Conservation (phyloP, 176 grass and related monocot species). For the Typha latifolia region DNA sequence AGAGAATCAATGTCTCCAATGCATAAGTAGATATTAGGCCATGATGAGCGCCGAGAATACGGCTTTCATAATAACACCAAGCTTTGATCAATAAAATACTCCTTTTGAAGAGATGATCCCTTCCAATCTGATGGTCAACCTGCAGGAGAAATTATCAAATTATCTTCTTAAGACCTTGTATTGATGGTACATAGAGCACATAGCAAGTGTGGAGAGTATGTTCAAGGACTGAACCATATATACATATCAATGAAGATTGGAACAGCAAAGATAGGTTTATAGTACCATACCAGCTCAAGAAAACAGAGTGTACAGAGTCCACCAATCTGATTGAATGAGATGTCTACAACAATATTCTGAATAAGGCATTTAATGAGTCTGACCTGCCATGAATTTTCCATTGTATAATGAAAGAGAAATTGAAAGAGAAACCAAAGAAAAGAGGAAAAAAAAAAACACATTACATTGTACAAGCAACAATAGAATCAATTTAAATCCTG, state of each 20-base stretch:
- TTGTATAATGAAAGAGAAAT: too few species aligned
- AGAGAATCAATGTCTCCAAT: conserved; percentile 67
- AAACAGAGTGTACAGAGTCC: conserved; percentile 73
- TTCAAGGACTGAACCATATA: neutral
- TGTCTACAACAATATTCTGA: conserved; percentile 65
- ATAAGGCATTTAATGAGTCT: conserved; percentile 89
- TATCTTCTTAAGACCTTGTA: neutral
- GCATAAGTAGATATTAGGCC: conserved; percentile 94
- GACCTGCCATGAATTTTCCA: conserved; percentile 31
- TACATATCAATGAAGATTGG: neutral
- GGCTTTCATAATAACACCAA: conserved; percentile 98
- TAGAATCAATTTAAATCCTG: too few species aligned
- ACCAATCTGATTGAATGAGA: conserved; percentile 91
- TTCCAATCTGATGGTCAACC: conserved; percentile 66
- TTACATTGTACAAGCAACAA: too few species aligned
- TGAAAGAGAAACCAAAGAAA: too few species aligned
- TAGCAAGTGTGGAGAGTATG: too few species aligned
- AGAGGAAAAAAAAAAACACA: too few species aligned
- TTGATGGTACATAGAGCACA: too few species aligned
- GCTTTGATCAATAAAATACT: conserved; percentile 87
- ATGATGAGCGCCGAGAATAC: conserved; percentile 75
- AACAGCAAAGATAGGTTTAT: conserved; percentile 2
- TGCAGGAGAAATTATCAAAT: conserved; percentile 23
- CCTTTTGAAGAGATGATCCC: conserved; percentile 73
- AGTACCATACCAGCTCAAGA: conserved; percentile 63